phyloP scores from a whole-genome alignment of 805 yeast species.

The Candida anglica region DNA sequence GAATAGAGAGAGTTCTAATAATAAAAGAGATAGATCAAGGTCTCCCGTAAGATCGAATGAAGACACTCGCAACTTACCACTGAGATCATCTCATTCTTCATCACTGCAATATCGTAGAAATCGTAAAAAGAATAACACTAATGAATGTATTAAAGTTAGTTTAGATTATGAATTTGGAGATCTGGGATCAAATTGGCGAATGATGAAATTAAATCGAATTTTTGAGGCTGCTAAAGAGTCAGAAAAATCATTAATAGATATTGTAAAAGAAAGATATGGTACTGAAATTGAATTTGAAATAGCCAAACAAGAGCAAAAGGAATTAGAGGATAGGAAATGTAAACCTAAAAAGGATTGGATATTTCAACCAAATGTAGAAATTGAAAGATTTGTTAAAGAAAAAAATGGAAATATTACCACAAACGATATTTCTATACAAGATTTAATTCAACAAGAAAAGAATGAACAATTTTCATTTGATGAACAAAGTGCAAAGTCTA shows the following conservation, averaged over 20 bases:
- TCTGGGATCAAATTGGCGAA: constrained; percentile 3
- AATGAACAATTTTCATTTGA: constrained; percentile 7
- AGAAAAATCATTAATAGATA: not conserved
- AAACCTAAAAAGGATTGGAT: constrained; percentile 2
- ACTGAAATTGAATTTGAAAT: constrained; percentile 1
- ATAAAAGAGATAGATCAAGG: too few species aligned
- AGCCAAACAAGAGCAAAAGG: constrained; percentile 1
- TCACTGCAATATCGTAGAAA: too few species aligned
- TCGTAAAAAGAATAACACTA: too few species aligned
- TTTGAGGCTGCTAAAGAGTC: constrained; percentile 1
- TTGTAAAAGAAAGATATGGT: constrained; percentile 2
- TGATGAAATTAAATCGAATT: constrained; percentile 2
- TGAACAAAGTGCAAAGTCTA: constrained; percentile 24
- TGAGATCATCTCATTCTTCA: too few species aligned
- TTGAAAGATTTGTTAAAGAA: not conserved
- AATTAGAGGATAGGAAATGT: constrained; percentile 1
- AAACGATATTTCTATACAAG: not conserved
- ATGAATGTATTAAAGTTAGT: too few species aligned
- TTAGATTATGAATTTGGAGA: constrained; percentile 4
- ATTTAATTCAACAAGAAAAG: not conserved
- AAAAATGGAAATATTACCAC: not conserved
- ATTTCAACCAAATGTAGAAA: not conserved
- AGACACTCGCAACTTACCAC: too few species aligned
- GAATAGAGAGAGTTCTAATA: too few species aligned
- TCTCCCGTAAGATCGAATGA: too few species aligned